phyloP scores from a whole-genome alignment of 257 asterid species.

The Cynanchum wilfordii region DNA sequence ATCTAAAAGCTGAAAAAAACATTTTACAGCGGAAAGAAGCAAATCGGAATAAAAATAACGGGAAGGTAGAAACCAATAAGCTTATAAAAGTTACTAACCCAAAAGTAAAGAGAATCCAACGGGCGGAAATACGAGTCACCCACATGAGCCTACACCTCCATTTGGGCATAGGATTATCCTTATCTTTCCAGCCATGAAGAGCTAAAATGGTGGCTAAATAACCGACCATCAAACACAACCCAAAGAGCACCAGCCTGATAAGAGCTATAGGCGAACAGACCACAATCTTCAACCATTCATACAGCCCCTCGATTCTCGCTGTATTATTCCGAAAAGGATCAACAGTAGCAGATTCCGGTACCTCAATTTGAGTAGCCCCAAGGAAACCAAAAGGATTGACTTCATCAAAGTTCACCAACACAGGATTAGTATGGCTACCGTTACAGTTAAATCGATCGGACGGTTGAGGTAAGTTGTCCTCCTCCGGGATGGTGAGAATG shows the following conservation, averaged over 20 bases:
- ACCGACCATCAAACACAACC: slow-evolving; percentile 55
- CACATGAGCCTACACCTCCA: slow-evolving; percentile 87
- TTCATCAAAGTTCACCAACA: slow-evolving; percentile 15
- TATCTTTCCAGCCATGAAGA: slow-evolving; percentile 75
- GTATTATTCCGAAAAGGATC: slow-evolving; percentile 82
- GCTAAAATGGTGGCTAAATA: slow-evolving; percentile 61
- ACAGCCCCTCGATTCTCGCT: slow-evolving; percentile 59
- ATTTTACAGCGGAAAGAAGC: neutral
- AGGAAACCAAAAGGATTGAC: slow-evolving; percentile 53
- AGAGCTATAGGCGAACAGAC: slow-evolving; percentile 68
- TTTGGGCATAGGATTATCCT: slow-evolving; percentile 72
- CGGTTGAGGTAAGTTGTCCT: slow-evolving; percentile 14
- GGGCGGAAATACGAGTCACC: slow-evolving; percentile 68
- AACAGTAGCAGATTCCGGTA: slow-evolving; percentile 58
- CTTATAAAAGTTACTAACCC: slow-evolving; percentile 47
- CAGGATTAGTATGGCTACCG: neutral
- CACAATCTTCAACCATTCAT: slow-evolving; percentile 85
- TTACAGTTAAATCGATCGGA: neutral
- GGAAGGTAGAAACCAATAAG: neutral
- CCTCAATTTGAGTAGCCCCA: slow-evolving; percentile 57
- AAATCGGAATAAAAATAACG: neutral
- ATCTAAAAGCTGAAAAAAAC: neutral
- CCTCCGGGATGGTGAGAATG: slow-evolving; percentile 53
- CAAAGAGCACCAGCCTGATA: slow-evolving; percentile 58
- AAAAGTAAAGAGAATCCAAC: slow-evolving; percentile 78